A percentile compares a stretch with the other conserved stretches of the same genome.
Evolutionary conservation across 2,329 filamentous ascomycete species (phyloP).

Genomic region (Dryadomyces quercus-mongolicae): DNA sequence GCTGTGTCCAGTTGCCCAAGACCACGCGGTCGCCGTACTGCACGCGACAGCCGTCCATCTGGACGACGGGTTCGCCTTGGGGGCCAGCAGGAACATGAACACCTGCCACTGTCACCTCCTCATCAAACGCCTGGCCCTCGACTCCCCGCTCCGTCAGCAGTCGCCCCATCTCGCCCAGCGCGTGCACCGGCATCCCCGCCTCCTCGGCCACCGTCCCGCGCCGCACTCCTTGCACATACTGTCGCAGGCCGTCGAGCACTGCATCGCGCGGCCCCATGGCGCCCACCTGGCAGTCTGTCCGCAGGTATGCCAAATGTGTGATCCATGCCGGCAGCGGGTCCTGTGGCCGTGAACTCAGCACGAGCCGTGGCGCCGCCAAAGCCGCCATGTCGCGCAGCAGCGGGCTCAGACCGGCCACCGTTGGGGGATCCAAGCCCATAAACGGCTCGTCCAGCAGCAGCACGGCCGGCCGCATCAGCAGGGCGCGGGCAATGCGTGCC

Average conservation of each 20-base stretch:
- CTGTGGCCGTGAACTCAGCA: slow-evolving; percentile 72
- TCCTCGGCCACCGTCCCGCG: slow-evolving; percentile 32
- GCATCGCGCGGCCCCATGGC: slow-evolving; percentile 52
- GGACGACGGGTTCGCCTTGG: slow-evolving; percentile 52
- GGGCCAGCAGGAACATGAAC: too few relatives aligned
- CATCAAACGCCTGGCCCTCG: slow-evolving; percentile 23
- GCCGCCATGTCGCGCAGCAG: slow-evolving; percentile 59
- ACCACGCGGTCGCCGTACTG: slow-evolving; percentile 67
- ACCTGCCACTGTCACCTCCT: slow-evolving; percentile 2
- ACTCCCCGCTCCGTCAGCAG: slow-evolving; percentile 28
- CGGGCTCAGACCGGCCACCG: slow-evolving; percentile 56
- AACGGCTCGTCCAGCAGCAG: slow-evolving; percentile 88
- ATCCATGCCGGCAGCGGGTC: slow-evolving; percentile 86
- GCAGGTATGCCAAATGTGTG: slow-evolving; percentile 66
- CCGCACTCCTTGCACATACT: slow-evolving; percentile 34
- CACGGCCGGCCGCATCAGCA: slow-evolving; percentile 68
- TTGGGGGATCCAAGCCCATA: slow-evolving; percentile 87
- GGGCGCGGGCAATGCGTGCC: slow-evolving; percentile 75
- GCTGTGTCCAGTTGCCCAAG: slow-evolving; percentile 68
- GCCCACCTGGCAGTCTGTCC: slow-evolving; percentile 52
- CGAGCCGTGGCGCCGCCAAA: slow-evolving; percentile 54
- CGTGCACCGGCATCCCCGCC: slow-evolving; percentile 32
- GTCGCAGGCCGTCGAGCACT: slow-evolving; percentile 43
- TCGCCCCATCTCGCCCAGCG: slow-evolving; percentile 37
- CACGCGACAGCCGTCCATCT: slow-evolving; percentile 78